Evolutionary conservation across 2,329 filamentous ascomycete species (phyloP), one percentile per base, ranked within the genome.

Genomic region (Alternaria solani): DNA sequence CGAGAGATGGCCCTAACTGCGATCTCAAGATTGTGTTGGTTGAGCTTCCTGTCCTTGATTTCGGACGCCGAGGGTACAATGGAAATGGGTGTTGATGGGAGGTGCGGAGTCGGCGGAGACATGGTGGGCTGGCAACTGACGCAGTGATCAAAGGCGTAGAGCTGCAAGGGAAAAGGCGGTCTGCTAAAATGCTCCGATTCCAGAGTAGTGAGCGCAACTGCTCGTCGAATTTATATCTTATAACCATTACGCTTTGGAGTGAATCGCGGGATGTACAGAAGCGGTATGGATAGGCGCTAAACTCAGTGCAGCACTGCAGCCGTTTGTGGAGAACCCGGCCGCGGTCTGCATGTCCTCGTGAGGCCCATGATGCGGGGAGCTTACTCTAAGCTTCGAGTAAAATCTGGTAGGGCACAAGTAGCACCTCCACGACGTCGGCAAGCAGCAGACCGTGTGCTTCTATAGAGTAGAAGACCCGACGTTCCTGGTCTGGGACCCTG

Each of bases 11-110:
- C 70, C 9, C 71, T 62, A 6, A 62, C 65, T 16, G 73, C 72
- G n/a, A 82, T 80, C 64, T 89, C 86, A 1, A 89, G 77, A 58
- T 87, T 88, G 43, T 62, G 63, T 9, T 81, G 76, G 9, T 70
- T 72, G 0, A 88, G 81, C 0, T 57, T 41, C 0, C 72, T 70
- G n/a, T 70, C 72, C 12, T 75, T 65, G 11, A 82, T 58, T 62
- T 87, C 85, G 3, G 62, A 43, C 1, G 65, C n/a, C 14, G 83
- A 83, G 39, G 82, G 81, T 3, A 63, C 56, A 48, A 81, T 75
- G n/a, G 73, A 71, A 23, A 76, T 71, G 5, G 79, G 75, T 2
- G 47, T 66, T 5, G 72, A 68, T 11, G 72, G 55, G 23, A 72
- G 67, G 30, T 30, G 36, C 11, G 48, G 32, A 51, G 67, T 38